Conservation (phyloP, 2,329 filamentous ascomycete species). For the Graphilbum fragrans region DNA sequence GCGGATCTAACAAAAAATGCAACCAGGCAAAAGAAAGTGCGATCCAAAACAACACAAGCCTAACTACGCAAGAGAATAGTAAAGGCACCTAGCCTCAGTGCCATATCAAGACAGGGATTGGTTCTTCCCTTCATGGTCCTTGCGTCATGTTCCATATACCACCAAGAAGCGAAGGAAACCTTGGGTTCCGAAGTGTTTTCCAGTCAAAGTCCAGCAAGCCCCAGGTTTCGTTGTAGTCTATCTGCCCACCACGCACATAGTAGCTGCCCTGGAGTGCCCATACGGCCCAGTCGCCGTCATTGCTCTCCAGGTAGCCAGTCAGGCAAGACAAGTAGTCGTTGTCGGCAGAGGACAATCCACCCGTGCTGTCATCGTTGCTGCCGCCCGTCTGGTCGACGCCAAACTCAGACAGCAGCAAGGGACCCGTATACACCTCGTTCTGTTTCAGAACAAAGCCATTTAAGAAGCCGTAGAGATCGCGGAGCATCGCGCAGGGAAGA, state of each 20-base stretch:
- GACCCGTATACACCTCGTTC: constrained; percentile 32
- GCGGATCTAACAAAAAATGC: too few species aligned
- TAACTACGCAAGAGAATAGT: too few species aligned
- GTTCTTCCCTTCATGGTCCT: constrained; percentile 13
- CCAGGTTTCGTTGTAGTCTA: constrained; percentile 41
- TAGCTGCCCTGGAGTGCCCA: constrained; percentile 49
- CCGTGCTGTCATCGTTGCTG: constrained; percentile 12
- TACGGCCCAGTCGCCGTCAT: constrained; percentile 47
- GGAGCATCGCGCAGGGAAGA: constrained; percentile 29
- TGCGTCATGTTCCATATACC: constrained; percentile 26
- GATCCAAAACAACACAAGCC: background rate
- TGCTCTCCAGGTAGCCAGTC: constrained; percentile 36
- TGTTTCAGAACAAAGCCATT: constrained; percentile 41
- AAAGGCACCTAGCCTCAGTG: too few species aligned
- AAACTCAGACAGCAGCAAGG: constrained; percentile 47
- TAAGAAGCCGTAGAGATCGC: constrained; percentile 29
- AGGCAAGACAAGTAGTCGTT: constrained; percentile 38
- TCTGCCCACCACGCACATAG: constrained; percentile 36
- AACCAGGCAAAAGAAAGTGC: background rate
- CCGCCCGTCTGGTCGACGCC: constrained; percentile 38
- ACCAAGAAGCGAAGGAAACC: constrained; percentile 22
- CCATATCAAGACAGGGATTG: too few species aligned
- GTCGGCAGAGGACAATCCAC: constrained; percentile 31
- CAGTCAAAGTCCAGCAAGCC: constrained; percentile 26
- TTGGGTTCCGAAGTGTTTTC: constrained; percentile 24